A percentile compares a stretch with the other conserved stretches of the same genome.
Evolutionary conservation across 805 yeast genomes (phyloP).

Genomic region (Danielia oregonensis): DNA sequence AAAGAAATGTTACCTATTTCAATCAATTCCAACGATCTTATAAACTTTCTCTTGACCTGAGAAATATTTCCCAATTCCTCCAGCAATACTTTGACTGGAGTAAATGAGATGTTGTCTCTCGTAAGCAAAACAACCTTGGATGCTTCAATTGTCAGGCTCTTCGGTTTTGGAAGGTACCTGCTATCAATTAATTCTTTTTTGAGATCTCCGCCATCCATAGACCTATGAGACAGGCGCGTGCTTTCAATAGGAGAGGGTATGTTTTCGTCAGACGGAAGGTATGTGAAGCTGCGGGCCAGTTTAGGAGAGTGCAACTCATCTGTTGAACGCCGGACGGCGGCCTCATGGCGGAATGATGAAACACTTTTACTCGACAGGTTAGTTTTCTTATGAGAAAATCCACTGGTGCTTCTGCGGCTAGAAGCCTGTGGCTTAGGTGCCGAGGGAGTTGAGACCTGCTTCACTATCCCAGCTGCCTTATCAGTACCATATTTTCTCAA

Average conservation of each 20-base stretch:
- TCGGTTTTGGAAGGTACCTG: constrained; percentile 9
- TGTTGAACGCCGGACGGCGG: not conserved
- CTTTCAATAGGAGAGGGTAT: constrained; percentile 1
- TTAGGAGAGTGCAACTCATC: constrained; percentile 8
- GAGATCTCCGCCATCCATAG: not conserved
- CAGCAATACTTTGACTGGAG: constrained; percentile 38
- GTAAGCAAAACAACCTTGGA: constrained; percentile 51
- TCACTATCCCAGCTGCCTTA: constrained; percentile 35
- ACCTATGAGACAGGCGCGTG: not conserved
- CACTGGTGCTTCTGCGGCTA: constrained; percentile 5
- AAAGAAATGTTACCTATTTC: constrained; percentile 33
- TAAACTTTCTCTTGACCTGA: constrained; percentile 38
- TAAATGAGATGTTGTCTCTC: constrained; percentile 54
- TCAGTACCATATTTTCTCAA: constrained; percentile 39
- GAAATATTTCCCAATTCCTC: constrained; percentile 16
- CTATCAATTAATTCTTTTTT: constrained; percentile 7
- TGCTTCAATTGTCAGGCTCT: too few relatives aligned
- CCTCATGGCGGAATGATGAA: not conserved
- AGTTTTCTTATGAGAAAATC: not conserved
- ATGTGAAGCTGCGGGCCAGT: constrained; percentile 8
- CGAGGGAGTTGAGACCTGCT: constrained; percentile 18
- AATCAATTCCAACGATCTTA: constrained; percentile 34
- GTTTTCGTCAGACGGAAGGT: constrained; percentile 3
- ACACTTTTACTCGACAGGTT: not conserved
- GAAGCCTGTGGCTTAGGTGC: constrained; percentile 1